A percentile compares a stretch with the other conserved stretches of the same genome.
These are phyloP conservation scores for Ogataea angusta DNA, from an alignment of 805 yeast species.

Conservation along the genomic window DNA sequence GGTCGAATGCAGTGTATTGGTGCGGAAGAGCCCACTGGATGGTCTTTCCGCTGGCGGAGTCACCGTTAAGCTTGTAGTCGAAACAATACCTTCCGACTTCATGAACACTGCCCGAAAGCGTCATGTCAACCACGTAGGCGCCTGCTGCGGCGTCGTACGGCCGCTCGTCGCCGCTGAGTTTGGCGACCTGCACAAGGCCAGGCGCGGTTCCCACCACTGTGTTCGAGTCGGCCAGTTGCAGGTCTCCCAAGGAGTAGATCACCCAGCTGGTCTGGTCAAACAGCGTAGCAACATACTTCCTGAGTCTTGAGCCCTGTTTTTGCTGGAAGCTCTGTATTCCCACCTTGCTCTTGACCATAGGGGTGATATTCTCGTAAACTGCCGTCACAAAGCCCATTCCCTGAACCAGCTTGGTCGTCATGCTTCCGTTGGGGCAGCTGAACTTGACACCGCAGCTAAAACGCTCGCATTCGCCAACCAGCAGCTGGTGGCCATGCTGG, in stretches of 20 bases:
- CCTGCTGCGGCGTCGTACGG: conserved; percentile 68
- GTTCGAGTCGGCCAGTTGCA: conserved; percentile 26
- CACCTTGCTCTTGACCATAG: conserved; percentile 56
- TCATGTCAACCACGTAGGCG: conserved; percentile 48
- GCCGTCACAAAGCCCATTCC: conserved; percentile 83
- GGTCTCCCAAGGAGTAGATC: conserved; percentile 41
- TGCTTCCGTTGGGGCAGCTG: conserved; percentile 30
- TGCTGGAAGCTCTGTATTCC: conserved; percentile 54
- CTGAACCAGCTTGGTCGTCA: conserved; percentile 58
- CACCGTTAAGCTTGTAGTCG: conserved; percentile 33
- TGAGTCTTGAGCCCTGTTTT: conserved; percentile 38
- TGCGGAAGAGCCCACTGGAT: conserved; percentile 54
- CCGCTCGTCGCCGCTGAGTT: conserved; percentile 38
- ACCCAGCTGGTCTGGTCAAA: conserved; percentile 62
- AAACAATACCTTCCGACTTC: conserved; percentile 40
- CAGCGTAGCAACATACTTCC: conserved; percentile 54
- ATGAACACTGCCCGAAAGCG: conserved; percentile 39
- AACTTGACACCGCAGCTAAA: conserved; percentile 35
- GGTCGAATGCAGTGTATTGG: conserved; percentile 40
- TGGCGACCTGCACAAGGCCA: conserved; percentile 50
- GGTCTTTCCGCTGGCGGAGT: conserved; percentile 19
- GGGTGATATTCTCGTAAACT: conserved; percentile 47
- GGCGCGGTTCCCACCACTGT: conserved; percentile 34
- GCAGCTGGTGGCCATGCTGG: conserved; percentile 20
- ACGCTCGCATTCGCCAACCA: conserved; percentile 32